These are phyloP conservation scores for Arxiozyma slooffiae DNA, from an alignment of 1,139 yeast species.

Conservation along the genomic window DNA sequence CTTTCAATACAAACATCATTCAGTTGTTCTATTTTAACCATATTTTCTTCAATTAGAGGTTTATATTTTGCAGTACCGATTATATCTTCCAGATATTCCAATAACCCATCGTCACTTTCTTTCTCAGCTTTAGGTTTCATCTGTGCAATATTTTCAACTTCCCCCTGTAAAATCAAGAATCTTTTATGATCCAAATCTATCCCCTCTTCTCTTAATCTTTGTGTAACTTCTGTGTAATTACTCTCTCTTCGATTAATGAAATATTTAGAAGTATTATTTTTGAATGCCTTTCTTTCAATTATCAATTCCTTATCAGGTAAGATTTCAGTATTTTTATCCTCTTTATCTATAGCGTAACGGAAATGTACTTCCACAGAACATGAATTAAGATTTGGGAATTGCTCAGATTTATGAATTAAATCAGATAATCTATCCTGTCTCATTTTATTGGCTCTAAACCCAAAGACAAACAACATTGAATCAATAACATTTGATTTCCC, in stretches of 20 bases:
- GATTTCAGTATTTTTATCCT: conserved; percentile 21
- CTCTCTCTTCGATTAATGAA: conserved; percentile 62
- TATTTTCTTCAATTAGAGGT: conserved; percentile 57
- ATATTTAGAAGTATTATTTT: conserved; percentile 71
- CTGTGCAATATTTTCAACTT: conserved; percentile 95
- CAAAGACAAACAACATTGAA: conserved; percentile 90
- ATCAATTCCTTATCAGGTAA: conserved; percentile 37
- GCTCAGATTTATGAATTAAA: conserved; percentile 78
- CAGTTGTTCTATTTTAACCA: conserved; percentile 50
- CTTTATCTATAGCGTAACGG: conserved; percentile 62
- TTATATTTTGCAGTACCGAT: conserved; percentile 89
- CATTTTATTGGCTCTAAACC: conserved; percentile 94
- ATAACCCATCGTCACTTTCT: conserved; percentile 84
- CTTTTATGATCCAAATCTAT: conserved; percentile 92
- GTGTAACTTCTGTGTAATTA: conserved; percentile 71
- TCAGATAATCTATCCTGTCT: conserved; percentile 89
- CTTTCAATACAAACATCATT: conserved; percentile 78
- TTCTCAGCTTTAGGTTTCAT: conserved; percentile 96
- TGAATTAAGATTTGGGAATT: conserved; percentile 52
- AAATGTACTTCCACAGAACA: conserved; percentile 95
- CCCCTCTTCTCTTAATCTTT: conserved; percentile 67
- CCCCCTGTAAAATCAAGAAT: conserved; percentile 91
- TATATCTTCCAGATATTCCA: conserved; percentile 92
- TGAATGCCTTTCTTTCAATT: conserved; percentile 70
- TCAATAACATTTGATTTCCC: conserved; percentile 97